phyloP scores from a whole-genome alignment of 148 eudicot genomes.

The Rhododendron williamsianum region DNA sequence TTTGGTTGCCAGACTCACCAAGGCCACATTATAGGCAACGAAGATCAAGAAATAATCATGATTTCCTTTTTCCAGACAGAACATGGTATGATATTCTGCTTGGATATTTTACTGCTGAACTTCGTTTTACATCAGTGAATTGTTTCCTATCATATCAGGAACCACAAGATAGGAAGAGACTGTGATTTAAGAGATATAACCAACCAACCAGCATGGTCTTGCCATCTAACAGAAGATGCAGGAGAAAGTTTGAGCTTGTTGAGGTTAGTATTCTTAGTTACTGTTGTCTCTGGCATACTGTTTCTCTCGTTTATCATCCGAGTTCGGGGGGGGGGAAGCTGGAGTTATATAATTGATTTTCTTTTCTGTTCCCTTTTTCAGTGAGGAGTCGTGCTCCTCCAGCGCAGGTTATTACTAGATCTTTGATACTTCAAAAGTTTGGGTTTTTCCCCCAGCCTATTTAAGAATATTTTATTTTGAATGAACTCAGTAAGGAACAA shows the following conservation, averaged over 20 bases:
- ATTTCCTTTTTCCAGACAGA: slow-evolving; percentile 17
- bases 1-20: slow-evolving; percentile 19
- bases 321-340: neutral
- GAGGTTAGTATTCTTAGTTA: slow-evolving; percentile 22
- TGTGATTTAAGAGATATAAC: slow-evolving; percentile 14
- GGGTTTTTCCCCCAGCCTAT: neutral
- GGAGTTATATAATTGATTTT: neutral
- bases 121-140: neutral
- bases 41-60: slow-evolving; percentile 9
- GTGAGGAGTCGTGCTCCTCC: slow-evolving; percentile 46
- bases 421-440: neutral
- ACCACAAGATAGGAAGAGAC: slow-evolving; percentile 9
- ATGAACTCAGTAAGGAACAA: slow-evolving; percentile 14
- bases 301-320: neutral
- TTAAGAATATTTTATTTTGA: neutral
- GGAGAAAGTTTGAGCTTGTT: slow-evolving; percentile 28
- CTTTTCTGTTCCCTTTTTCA: slow-evolving; percentile 11
- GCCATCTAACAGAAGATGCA: slow-evolving; percentile 22
- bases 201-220: slow-evolving; percentile 16
- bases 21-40: slow-evolving; percentile 17
- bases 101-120: neutral
- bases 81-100: slow-evolving; percentile 19
- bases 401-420: slow-evolving; percentile 26
- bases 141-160: slow-evolving; percentile 20
- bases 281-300: neutral